Base-by-base conservation (phyloP, 345 rosid genomes). In the Bruguiera parviflora region DNA sequence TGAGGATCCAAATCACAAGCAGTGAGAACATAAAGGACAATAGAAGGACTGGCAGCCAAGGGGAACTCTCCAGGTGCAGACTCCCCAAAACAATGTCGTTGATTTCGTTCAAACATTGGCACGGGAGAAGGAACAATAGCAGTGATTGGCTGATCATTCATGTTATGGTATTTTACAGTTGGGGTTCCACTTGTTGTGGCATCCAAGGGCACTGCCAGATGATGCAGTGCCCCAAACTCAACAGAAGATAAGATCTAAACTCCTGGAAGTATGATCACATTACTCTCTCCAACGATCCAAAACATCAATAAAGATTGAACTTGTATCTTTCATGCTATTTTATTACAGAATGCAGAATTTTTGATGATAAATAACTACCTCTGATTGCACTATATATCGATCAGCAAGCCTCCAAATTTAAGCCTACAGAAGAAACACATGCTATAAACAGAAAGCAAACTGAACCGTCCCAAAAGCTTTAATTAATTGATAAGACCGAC, bases 1-100 rank as follows among this genome's bases (percentile, higher is more conserved):
- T 86, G 92, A 58, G 99, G 94, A 69, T 86, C 93, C 80, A 95
- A 87, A 77, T 78, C 86, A 74, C 94, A 89, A 2, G 94, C 76
- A 0, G 99, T 92, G 28, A 95, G 94, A 73, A 95, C 90, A 78
- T 95, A 92, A 69, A 95, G 98, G 33, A 92, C 88, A 72, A 95
- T 86, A 61, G 97, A 92, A 46, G 99, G 99, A 65, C 69, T 95
- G 20, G 96, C 89, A 77, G 99, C 97, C 76, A 96, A 81, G 27
- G 99, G 99, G 78, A 96, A 96, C 66, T 92, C 99, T 77, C 99
- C 99, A n/a, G 98, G 97, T 47, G 72, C 73, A 32, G 91, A 84
- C 70, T 90, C 89, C 78, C 98, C 98, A 28, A 80, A 86, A 76
- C 92, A 86, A 74, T 85, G 98, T 1, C 94, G 94, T 28, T 80